A percentile compares a stretch with the other conserved stretches of the same genome.
phyloP scores from a whole-genome alignment of 768 basidiomycete species.

The Zangia roseola region DNA sequence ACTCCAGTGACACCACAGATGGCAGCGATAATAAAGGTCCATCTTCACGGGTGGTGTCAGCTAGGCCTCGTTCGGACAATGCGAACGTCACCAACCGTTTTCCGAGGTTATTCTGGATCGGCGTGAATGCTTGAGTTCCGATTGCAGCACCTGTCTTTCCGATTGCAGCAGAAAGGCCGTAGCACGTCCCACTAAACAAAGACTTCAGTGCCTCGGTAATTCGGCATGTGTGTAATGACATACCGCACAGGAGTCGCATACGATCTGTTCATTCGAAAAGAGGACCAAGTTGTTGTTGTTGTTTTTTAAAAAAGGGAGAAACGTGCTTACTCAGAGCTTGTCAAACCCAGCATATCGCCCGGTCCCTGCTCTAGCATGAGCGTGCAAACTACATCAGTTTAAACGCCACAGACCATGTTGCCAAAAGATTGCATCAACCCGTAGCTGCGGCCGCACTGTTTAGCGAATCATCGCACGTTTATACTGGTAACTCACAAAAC shows the following conservation, averaged over 20 bases:
- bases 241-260: conserved; percentile 65
- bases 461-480: neutral
- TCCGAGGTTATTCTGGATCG: conserved; percentile 66
- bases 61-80: neutral
- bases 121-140: conserved; percentile 69
- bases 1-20: conserved; percentile 64
- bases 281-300: too few species aligned
- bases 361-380: conserved; percentile 48
- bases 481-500: conserved; percentile 48
- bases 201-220: neutral
- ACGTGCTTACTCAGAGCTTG: conserved; percentile 57
- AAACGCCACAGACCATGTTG: conserved; percentile 47
- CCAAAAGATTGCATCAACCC: conserved; percentile 72
- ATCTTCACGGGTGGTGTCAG: conserved; percentile 33
- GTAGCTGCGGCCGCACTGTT: conserved; percentile 47
- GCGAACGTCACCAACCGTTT: conserved; percentile 41
- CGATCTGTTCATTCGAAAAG: conserved; percentile 44
- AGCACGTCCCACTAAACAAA: conserved; percentile 58
- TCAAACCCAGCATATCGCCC: conserved; percentile 68
- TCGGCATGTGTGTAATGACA: neutral
- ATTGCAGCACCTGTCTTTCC: conserved; percentile 74
- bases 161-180: conserved; percentile 65
- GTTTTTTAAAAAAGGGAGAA: conserved; percentile 1
- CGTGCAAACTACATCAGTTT: neutral
- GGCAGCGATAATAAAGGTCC: conserved; percentile 71